Base-by-base conservation (phyloP, 805 yeast species). In the Pichia paraexigua region DNA sequence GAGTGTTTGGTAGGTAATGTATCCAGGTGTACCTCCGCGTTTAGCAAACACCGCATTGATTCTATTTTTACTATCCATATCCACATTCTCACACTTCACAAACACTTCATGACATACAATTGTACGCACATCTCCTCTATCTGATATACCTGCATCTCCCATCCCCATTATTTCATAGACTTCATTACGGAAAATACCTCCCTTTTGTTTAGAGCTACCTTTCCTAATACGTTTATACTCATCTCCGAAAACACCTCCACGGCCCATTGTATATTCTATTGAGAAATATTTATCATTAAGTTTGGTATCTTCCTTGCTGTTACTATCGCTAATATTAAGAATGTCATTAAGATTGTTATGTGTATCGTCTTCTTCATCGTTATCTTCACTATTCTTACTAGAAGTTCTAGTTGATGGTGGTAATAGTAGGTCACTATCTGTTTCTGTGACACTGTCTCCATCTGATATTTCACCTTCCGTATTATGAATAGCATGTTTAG, bases 21-120 rank as follows among this genome's bases (percentile, higher is more conserved):
- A 57, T 12, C 46, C 51, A 1, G 58, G 55, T 1, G 15, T 25
- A 0, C 45, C 46, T 6, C 58, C 56, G 21, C 53, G 45, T 24
- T 48, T 52, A 3, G 47, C 22, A 45, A 48, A 56, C 2, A 52
- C 17, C 0, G 51, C 53, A 42, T 57, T 56, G n/a, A 57, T 49
- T 2, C 45, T 49, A 27, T 56, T 54, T 42, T 53, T 57, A 5
- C 58, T 50, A 39, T 54, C 47, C 53, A 47, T 52, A 12, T 56
- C 53, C 8, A 57, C 10, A 5, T 43, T 27, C 7, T 39, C 49
- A 43, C 50, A 47, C 12, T 47, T 45, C 5, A 49, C 30, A 5
- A 52, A 30, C 10, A 56, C 60, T 24, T 56, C 58, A 40, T 56
- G 58, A 27, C 56, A 53, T 17, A 49, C n/a, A 3, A 49, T 30